Conservation (phyloP, 2,329 filamentous ascomycete species). For the Cytospora piceae region DNA sequence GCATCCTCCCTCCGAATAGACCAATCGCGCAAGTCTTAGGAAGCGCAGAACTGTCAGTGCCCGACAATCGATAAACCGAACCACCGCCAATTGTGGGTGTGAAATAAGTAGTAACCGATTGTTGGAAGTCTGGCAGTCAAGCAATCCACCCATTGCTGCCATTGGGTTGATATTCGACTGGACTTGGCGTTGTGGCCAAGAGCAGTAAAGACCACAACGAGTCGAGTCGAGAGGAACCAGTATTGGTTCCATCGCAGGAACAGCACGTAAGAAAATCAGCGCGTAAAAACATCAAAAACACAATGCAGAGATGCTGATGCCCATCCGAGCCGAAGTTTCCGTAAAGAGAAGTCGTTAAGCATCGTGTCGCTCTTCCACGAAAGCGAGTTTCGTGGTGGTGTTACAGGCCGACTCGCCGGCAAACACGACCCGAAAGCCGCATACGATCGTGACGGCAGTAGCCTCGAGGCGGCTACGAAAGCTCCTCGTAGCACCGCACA, state of each 20-base stretch:
- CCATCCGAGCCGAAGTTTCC: background rate
- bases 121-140: background rate
- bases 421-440: background rate
- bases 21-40: background rate
- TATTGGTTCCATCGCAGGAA: background rate
- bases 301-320: conserved; percentile 2
- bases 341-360: background rate
- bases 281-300: background rate
- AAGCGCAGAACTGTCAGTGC: too few relatives aligned
- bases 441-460: background rate
- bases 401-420: conserved; percentile 7
- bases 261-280: background rate
- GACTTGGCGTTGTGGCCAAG: background rate
- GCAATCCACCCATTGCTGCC: background rate
- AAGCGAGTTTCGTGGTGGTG: background rate
- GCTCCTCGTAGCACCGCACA: conserved; percentile 47
- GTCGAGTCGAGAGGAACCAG: background rate
- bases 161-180: background rate
- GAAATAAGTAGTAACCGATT: background rate
- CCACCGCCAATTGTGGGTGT: background rate
- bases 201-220: background rate
- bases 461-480: conserved; percentile 1
- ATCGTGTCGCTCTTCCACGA: background rate
- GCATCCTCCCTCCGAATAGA: too few relatives aligned
- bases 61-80: background rate